Conservation (phyloP, 1,284 basidiomycete genomes). For the Porodaedalea pini region DNA sequence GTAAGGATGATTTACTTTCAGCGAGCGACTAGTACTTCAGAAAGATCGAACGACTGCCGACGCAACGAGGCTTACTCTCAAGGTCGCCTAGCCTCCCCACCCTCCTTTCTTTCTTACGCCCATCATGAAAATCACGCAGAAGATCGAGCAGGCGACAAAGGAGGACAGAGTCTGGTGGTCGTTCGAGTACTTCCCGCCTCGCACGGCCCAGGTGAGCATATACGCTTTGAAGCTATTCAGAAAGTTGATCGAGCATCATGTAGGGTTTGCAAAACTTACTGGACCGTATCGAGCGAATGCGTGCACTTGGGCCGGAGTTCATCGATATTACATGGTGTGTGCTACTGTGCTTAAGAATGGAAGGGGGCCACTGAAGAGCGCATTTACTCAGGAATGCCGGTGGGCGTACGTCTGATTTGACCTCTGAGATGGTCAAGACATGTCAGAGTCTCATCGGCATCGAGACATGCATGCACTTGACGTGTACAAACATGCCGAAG, state of each 20-base stretch:
- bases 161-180: conserved; percentile 91
- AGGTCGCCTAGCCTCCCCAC: conserved; percentile 7
- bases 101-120: conserved; percentile 20
- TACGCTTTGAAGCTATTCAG: not conserved
- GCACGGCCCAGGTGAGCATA: conserved; percentile 82
- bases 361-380: not conserved
- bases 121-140: conserved; percentile 86
- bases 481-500: conserved; percentile 96
- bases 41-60: not conserved
- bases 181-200: conserved; percentile 95
- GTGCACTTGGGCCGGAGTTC: conserved; percentile 92
- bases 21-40: not conserved
- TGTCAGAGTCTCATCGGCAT: conserved; percentile 90
- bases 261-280: conserved; percentile 91
- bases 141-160: conserved; percentile 78
- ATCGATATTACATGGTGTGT: conserved; percentile 94
- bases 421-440: conserved; percentile 94
- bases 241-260: conserved; percentile 7
- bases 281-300: conserved; percentile 98
- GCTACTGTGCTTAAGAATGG: conserved; percentile 10
- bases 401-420: conserved; percentile 89
- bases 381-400: conserved; percentile 79
- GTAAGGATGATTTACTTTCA: not conserved
- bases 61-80: not conserved
- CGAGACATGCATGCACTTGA: conserved; percentile 97